A percentile compares a stretch with the other conserved stretches of the same genome.
phyloP scores from a whole-genome alignment of 768 basidiomycete genomes.

The Clavaria fumosa region DNA sequence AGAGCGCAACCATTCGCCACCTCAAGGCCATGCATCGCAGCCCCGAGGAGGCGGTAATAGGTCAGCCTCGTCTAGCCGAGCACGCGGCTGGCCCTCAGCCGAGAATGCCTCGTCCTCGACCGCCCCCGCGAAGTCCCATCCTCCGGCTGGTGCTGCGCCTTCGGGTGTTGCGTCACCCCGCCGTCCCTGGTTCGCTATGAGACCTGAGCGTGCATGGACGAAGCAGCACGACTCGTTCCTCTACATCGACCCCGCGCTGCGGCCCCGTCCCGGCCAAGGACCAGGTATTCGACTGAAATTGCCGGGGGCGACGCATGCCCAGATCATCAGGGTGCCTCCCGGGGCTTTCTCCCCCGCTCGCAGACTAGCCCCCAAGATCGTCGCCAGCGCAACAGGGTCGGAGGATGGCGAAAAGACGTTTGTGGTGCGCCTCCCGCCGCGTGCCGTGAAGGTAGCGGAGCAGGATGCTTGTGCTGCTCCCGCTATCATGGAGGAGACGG shows the following conservation, averaged over 20 bases:
- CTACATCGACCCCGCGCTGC: conserved; percentile 43
- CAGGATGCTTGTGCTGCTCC: neutral
- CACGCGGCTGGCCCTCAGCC: too few relatives aligned
- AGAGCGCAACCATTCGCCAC: conserved; percentile 32
- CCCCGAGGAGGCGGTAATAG: conserved; percentile 29
- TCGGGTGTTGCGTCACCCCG: conserved; percentile 15
- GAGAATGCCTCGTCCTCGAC: too few relatives aligned
- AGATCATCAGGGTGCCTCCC: conserved; percentile 27
- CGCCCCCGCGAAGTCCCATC: conserved; percentile 26
- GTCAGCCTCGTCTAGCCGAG: conserved; percentile 30
- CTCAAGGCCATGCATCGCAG: conserved; percentile 19
- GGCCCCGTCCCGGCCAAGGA: conserved; percentile 41
- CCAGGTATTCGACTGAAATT: conserved; percentile 47
- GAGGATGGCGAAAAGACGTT: conserved; percentile 32
- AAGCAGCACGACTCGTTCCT: conserved; percentile 69
- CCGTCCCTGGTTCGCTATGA: conserved; percentile 55
- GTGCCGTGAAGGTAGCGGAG: conserved; percentile 21
- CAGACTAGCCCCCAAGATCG: conserved; percentile 11
- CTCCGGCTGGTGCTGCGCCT: conserved; percentile 9
- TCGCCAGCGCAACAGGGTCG: conserved; percentile 15
- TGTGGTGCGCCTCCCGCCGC: conserved; percentile 40
- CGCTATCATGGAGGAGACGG: conserved; percentile 8
- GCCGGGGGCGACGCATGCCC: conserved; percentile 30
- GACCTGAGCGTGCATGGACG: conserved; percentile 72
- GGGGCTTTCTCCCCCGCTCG: conserved; percentile 11